Base-by-base conservation (phyloP, 116 monocot genomes). In the Dioscorea cayenensis region DNA sequence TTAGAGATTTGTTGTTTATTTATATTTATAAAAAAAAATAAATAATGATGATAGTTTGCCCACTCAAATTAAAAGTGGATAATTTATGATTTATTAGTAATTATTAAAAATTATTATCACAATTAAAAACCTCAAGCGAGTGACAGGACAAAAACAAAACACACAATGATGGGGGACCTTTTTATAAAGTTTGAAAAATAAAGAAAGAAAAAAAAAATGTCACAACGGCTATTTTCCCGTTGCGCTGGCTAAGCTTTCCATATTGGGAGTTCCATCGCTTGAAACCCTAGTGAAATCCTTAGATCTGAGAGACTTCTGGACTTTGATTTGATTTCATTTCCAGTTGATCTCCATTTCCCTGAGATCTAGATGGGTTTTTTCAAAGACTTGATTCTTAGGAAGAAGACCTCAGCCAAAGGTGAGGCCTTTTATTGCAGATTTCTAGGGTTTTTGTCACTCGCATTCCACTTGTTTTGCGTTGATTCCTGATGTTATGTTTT, bases 391-490 rank as follows among this genome's bases (percentile, higher is more conserved):
- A 73, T 49, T 25, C 75, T 83, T 67, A 75, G 69, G 83, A 83
- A 83, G 78, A 83, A 83, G 62, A 61, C 78, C 66, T 66, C 78
- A 13, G 73, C 83, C 66, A 83, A 83, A 83, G 83, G 78, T 83
- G 48, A 64, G 55, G 8, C 3, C n/a, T 17, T 14, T 55, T 55
- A 2, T 55, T 16, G 25, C 18, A 13, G 52, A 3, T 18, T 52
- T 52, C 52, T 52, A n/a, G 55, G 55, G 19, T 35, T 29, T 35
- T 49, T 6, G 49, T 67, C 65, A 36, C 7, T 36, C 25, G n/a
- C 49, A 48, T 35, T 60, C 60, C 50, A 43, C 43, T 43, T 43
- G 1, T 43, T 12, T 43, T 43, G 11, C 12, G 11, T 43, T 43
- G 43, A 43, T 43, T 43, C 43, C 43, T 43, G 38, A 38, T 38